Conservation (phyloP, 768 basidiomycete species). For the Podaxis sp. region DNA sequence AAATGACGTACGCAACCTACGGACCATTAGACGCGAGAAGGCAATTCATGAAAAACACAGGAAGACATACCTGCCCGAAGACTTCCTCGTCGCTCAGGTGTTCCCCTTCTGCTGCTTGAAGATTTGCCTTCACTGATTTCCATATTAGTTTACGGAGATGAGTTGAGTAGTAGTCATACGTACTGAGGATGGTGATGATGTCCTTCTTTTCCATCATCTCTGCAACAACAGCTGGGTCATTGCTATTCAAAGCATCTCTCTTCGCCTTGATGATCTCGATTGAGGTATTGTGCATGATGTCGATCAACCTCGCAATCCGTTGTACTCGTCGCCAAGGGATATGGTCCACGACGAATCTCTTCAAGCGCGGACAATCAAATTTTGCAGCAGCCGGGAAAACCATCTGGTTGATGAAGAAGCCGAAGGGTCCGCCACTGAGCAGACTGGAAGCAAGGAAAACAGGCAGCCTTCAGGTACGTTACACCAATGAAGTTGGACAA, state of each 20-base stretch:
- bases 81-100: conserved; percentile 33
- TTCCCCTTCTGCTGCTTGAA: conserved; percentile 29
- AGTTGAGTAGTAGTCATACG: conserved; percentile 15
- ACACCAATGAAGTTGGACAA: background rate
- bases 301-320: conserved; percentile 29
- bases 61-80: conserved; percentile 25
- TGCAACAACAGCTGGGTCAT: conserved; percentile 30
- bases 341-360: conserved; percentile 31
- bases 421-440: conserved; percentile 16
- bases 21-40: too few relatives aligned
- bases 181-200: conserved; percentile 47
- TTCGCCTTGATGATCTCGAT: conserved; percentile 36
- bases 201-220: conserved; percentile 44
- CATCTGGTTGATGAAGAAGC: conserved; percentile 19
- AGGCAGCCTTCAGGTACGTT: background rate
- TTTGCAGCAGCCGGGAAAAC: conserved; percentile 20
- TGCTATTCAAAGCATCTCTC: conserved; percentile 32
- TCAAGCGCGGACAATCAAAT: conserved; percentile 28
- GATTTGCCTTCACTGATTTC: conserved; percentile 29
- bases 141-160: background rate
- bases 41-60: background rate
- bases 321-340: conserved; percentile 33
- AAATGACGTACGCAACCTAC: background rate
- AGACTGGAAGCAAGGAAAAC: background rate
- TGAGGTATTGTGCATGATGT: conserved; percentile 36